These are phyloP conservation scores for Cystobasidiaceae sp. DNA, from an alignment of 1,284 basidiomycete species.

Conservation along the genomic window DNA sequence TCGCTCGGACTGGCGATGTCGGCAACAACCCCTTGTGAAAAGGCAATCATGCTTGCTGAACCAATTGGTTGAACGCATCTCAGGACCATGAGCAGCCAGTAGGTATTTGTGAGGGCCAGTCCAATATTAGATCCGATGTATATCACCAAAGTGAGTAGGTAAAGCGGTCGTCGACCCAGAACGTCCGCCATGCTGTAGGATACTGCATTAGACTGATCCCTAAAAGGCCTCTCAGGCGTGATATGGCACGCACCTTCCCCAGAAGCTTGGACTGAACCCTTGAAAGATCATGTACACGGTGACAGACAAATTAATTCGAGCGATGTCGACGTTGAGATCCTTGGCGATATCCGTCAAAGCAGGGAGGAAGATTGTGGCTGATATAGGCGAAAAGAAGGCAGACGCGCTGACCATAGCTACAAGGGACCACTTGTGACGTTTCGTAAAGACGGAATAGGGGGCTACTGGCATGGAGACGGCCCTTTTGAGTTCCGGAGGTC, in stretches of 20 bases:
- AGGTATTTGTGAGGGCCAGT: slow-evolving; percentile 58
- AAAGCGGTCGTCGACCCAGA: slow-evolving; percentile 55
- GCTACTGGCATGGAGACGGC: not conserved
- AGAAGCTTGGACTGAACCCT: slow-evolving; percentile 37
- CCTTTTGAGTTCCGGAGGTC: not conserved
- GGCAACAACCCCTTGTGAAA: slow-evolving; percentile 38
- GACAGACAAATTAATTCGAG: slow-evolving; percentile 63
- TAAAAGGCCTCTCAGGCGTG: not conserved
- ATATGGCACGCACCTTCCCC: slow-evolving; percentile 23
- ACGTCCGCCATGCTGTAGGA: slow-evolving; percentile 55
- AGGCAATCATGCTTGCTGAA: slow-evolving; percentile 47
- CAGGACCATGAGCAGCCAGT: slow-evolving; percentile 60
- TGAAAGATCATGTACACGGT: slow-evolving; percentile 55
- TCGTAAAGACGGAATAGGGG: slow-evolving; percentile 51
- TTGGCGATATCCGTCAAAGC: slow-evolving; percentile 62
- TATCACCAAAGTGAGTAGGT: slow-evolving; percentile 55
- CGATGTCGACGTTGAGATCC: slow-evolving; percentile 60
- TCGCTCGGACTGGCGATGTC: slow-evolving; percentile 36
- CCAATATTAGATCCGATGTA: slow-evolving; percentile 52
- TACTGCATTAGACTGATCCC: not conserved
- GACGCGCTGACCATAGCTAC: slow-evolving; percentile 51
- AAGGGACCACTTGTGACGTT: slow-evolving; percentile 62
- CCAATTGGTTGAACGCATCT: slow-evolving; percentile 60
- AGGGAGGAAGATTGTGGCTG: slow-evolving; percentile 70
- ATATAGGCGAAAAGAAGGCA: slow-evolving; percentile 48